Evolutionary conservation across 495 filamentous ascomycete species (phyloP).

Genomic region (Neurospora hispaniola): DNA sequence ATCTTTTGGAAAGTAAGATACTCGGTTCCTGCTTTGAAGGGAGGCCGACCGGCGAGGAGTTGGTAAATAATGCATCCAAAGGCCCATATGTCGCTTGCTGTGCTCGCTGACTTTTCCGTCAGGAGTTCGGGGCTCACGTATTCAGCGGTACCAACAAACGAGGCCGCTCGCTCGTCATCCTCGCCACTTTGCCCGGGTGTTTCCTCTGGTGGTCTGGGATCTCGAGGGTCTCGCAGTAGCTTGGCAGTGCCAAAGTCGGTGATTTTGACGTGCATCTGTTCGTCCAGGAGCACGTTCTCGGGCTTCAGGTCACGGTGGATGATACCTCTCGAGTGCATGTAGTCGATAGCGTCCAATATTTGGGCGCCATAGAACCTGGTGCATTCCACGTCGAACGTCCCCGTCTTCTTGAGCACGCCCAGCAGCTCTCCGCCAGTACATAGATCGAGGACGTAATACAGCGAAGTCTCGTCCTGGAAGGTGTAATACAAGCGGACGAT

Average conservation of each 20-base stretch:
- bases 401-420: conserved; percentile 84
- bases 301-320: conserved; percentile 97
- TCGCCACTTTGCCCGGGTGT: conserved; percentile 40
- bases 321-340: conserved; percentile 93
- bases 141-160: conserved; percentile 96
- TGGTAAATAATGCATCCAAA: conserved; percentile 99
- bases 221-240: conserved; percentile 61
- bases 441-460: conserved; percentile 95
- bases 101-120: conserved; percentile 92
- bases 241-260: conserved; percentile 99
- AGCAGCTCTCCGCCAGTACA: conserved; percentile 88
- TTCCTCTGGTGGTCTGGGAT: conserved; percentile 40
- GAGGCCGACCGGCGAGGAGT: conserved; percentile 81
- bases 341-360: conserved; percentile 92
- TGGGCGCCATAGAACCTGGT: conserved; percentile 91
- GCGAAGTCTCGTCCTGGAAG: conserved; percentile 89
- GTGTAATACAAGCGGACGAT: conserved; percentile 98
- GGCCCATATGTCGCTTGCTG: conserved; percentile 96
- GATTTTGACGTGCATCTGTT: conserved; percentile 95
- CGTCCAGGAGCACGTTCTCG: conserved; percentile 91
- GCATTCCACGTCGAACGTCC: conserved; percentile 92
- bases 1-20: conserved; percentile 99
- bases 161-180: conserved; percentile 68
- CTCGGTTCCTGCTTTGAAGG: conserved; percentile 96
- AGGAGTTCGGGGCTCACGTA: conserved; percentile 96